Conservation (phyloP, 768 basidiomycete species). For the Polyporus arcularius region DNA sequence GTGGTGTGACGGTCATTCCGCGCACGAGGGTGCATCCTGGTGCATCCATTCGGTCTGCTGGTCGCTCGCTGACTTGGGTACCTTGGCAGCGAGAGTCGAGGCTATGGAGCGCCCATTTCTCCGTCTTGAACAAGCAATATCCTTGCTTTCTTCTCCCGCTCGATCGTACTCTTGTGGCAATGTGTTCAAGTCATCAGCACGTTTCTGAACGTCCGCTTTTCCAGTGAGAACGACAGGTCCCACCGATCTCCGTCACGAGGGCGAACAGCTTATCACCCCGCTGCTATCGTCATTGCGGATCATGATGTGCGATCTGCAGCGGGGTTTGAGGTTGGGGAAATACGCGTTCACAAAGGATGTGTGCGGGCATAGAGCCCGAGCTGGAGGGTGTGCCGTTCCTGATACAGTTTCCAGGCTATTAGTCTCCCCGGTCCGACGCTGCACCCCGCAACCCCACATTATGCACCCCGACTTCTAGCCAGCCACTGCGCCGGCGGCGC, state of each 20-base stretch:
- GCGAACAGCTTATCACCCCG: too few species aligned
- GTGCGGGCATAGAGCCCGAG: background rate
- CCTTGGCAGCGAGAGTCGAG: background rate
- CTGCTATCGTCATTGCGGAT: too few species aligned
- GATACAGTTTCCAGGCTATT: background rate
- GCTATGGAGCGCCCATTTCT: background rate
- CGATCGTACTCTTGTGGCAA: too few species aligned
- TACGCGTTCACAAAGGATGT: too few species aligned
- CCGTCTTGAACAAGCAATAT: background rate
- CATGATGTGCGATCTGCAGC: too few species aligned
- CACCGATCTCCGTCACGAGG: too few species aligned
- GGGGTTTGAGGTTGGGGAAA: too few species aligned
- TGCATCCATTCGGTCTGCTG: background rate
- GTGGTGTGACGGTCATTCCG: background rate
- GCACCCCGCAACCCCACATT: background rate
- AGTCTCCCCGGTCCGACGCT: background rate
- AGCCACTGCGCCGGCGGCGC: too few species aligned
- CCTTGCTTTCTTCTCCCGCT: background rate
- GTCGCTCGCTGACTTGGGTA: background rate
- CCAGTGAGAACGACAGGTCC: too few species aligned
- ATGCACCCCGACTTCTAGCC: too few species aligned
- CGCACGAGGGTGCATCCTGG: background rate
- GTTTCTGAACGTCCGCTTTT: too few species aligned
- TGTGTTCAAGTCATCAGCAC: too few species aligned
- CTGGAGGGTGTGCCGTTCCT: background rate